Base-by-base conservation (phyloP, 768 basidiomycete species). In the Pleurotus tuoliensis region DNA sequence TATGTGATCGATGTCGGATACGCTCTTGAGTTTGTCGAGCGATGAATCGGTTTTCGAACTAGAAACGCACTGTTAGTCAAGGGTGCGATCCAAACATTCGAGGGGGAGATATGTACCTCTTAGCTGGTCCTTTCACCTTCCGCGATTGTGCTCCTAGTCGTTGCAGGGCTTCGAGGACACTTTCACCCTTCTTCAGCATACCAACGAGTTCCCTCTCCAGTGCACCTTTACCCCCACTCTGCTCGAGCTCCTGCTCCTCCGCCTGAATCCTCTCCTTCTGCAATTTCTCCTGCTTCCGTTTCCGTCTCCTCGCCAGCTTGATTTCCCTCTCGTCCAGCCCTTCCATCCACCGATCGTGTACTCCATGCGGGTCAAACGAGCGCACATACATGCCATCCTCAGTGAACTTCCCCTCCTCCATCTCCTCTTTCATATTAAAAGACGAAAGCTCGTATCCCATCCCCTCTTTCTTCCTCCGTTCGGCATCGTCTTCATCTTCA, bases 401-500 rank as follows among this genome's bases (percentile, higher is more conserved):
- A 4, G 92, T 87, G 75, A 99, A 98, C 67, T 94, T 92, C 39
- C 97, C 97, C 72, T 98, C 96, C 66, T 93, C 88, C 89, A 98
- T 95, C 79, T 99, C 97, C 64, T 92, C 89, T 61, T 94, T 88
- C 96, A 99, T 98, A 70, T 99, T 96, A 84, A 99, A 99, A 24
- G 92, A 90, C 3, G 91, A 94, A 8, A 99, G 63, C 66, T 95
- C 90, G 71, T 75, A 96, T 2, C 96, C 97, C 96, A 99, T 98
- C 11, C 88, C 89, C 39, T 78, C 84, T 69, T 91, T 92, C 74
- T 82, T 85, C 66, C 80, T 73, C 63, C 86, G 81, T 64, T 82
- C 80, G n/a, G 79, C 84, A 51, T 90, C 89, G 67, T 94, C 89
- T 65, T 94, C 89, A 65, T 94, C 86, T 61, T 84, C 83, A 0